Evolutionary conservation across 2,329 filamentous ascomycete species (phyloP).

Genomic region (Monosporascus sp.): DNA sequence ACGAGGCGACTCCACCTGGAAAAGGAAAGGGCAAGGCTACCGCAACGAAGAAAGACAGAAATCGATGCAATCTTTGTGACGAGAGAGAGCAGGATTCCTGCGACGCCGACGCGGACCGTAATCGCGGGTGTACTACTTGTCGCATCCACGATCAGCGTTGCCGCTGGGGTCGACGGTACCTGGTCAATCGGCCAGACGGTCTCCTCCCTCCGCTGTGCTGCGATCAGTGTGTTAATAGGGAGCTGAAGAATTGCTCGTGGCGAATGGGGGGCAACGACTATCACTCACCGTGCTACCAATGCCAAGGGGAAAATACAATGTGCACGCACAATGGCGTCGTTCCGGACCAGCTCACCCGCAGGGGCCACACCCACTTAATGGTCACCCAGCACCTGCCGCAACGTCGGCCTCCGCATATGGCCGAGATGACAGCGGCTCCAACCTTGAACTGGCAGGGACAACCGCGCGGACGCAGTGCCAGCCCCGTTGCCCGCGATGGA

Average conservation of each 20-base stretch:
- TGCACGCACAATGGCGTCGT: not conserved
- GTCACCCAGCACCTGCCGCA: not conserved
- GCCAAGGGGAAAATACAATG: no score
- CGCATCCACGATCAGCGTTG: not conserved
- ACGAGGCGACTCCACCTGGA: no score
- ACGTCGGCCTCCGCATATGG: not conserved
- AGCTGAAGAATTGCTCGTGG: constrained; percentile 2
- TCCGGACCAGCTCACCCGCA: not conserved
- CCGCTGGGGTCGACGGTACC: not conserved
- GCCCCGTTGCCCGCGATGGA: no score
- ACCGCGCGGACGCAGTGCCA: no score
- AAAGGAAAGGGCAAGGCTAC: no score
- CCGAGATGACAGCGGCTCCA: no score
- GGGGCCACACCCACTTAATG: not conserved
- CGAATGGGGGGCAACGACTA: not conserved
- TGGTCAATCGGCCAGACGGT: constrained; percentile 7
- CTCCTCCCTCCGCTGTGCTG: constrained; percentile 4
- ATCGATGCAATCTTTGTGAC: not conserved
- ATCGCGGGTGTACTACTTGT: not conserved
- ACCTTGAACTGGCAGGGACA: no score
- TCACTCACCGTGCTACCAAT: not conserved
- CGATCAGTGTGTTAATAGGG: not conserved
- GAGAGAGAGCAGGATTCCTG: not conserved
- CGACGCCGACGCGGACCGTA: not conserved
- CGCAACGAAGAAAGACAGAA: not conserved